phyloP scores from a whole-genome alignment of 2,329 filamentous ascomycete species.

The Macroventuria anomochaeta region DNA sequence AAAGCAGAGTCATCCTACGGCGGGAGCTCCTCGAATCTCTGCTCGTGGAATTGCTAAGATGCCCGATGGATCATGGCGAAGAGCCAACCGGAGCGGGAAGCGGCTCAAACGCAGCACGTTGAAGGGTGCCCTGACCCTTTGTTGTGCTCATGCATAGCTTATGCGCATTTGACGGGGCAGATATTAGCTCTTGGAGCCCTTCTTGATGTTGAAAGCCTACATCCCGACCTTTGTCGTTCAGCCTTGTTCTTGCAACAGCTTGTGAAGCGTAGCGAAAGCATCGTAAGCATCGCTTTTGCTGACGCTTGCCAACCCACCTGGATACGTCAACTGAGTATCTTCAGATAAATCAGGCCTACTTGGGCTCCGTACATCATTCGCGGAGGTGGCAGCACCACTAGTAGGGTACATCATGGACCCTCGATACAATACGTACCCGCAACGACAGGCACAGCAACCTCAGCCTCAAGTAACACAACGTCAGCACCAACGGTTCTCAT shows the following conservation, averaged over 20 bases:
- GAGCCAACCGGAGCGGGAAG: conserved; percentile 38
- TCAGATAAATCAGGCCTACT: neutral
- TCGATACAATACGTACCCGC: conserved; percentile 25
- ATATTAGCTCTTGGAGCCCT: conserved; percentile 41
- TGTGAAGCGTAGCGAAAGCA: conserved; percentile 2
- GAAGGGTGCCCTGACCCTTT: conserved; percentile 20
- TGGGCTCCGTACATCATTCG: neutral
- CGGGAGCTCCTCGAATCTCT: conserved; percentile 41
- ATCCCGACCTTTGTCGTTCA: conserved; percentile 2
- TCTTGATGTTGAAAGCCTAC: conserved; percentile 13
- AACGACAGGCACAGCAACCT: conserved; percentile 24
- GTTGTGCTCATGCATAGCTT: conserved; percentile 39
- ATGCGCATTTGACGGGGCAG: conserved; percentile 25
- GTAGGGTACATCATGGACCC: conserved; percentile 29
- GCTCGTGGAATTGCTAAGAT: conserved; percentile 28
- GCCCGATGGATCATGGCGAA: conserved; percentile 29
- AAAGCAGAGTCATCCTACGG: conserved; percentile 33
- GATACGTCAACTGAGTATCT: neutral
- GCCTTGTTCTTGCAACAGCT: conserved; percentile 1
- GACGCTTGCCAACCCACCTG: neutral
- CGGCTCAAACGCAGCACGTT: conserved; percentile 30
- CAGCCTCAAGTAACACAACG: conserved; percentile 19
- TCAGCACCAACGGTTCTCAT: conserved; percentile 22
- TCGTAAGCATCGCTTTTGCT: neutral
- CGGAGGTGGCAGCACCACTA: neutral